Evolutionary conservation across 345 rosid genomes (phyloP), one percentile per base, ranked within the genome.

Genomic region (Moringa oleifera): DNA sequence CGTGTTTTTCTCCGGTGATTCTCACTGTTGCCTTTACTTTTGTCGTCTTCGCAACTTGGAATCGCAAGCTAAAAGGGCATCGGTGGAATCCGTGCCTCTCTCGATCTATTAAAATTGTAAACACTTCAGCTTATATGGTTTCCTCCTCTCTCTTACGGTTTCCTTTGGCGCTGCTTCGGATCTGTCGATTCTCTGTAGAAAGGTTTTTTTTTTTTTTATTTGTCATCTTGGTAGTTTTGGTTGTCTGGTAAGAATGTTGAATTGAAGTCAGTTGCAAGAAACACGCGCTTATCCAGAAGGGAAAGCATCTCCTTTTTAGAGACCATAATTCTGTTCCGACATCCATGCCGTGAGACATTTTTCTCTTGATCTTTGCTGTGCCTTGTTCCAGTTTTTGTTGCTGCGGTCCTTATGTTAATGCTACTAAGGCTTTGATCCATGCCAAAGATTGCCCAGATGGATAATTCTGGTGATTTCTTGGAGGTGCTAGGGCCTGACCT

Each of bases 391-490:
- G 37, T 33, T 4, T 5, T 33, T 33, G 37, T 41, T 41, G 33
- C 33, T 2, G 33, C 33, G 33, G 3, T 28, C 8, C 13, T 41
- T 41, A 1, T 1, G 2, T 4, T 41, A 5, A 5, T 15, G 47
- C 13, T 41, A 33, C 22, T 23, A 18, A n/a, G 23, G 49, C 1
- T 8, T 33, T 23, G 53, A 46, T 47, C 36, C n/a, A 18, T 13
- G 5, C 55, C 28, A 47, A 53, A 55, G 54, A 17, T 46, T 33
- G 37, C 51, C 47, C 36, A 51, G 22, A 71, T 68, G 83, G 73
- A 69, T 33, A 31, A 19, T 24, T 19, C 63, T 20, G 69, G 68
- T 20, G 80, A 79, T 71, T 67, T 79, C 50, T 16, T 73, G 41
- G 57, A 68, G 23, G 58, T 63, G 61, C 76, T 66, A 23, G 67